Percentiles rank a stretch among this genome's conserved stretches.
These are phyloP conservation scores for Penicillium sclerotigenum DNA, from an alignment of 2,329 filamentous ascomycete genomes.

Conservation along the genomic window DNA sequence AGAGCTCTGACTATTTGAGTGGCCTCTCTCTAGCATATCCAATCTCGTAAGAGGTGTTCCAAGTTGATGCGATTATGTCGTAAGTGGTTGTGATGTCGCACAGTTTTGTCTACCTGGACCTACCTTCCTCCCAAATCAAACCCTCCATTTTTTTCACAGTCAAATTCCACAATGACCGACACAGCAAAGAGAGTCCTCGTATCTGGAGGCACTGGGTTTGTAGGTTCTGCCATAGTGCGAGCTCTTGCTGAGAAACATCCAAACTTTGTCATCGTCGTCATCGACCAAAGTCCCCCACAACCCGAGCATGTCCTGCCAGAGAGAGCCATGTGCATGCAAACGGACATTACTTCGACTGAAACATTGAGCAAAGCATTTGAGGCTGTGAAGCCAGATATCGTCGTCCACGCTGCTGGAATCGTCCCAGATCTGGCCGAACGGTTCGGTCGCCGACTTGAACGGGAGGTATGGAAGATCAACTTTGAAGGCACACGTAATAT, in stretches of 20 bases:
- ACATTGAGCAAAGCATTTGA: conserved; percentile 37
- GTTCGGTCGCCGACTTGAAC: conserved; percentile 35
- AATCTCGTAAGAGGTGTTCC: background rate
- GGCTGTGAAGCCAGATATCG: conserved; percentile 45
- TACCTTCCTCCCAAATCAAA: background rate
- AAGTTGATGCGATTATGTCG: background rate
- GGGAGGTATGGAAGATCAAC: conserved; percentile 51
- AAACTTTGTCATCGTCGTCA: conserved; percentile 35
- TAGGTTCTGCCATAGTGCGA: conserved; percentile 39
- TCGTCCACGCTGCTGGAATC: conserved; percentile 54
- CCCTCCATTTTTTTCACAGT: background rate
- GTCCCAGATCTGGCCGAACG: conserved; percentile 41
- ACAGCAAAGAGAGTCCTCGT: conserved; percentile 32
- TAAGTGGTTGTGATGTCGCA: background rate
- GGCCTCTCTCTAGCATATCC: background rate
- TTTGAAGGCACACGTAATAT: conserved; percentile 55
- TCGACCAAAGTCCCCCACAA: conserved; percentile 35
- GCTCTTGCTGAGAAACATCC: conserved; percentile 39
- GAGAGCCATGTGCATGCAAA: conserved; percentile 26
- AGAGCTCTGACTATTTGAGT: background rate
- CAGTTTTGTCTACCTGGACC: background rate
- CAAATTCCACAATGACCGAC: conserved; percentile 10
- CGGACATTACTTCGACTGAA: conserved; percentile 33
- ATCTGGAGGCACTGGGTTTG: conserved; percentile 41
- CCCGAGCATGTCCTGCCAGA: conserved; percentile 28